A percentile compares a stretch with the other conserved stretches of the same genome.
Conservation (phyloP, 1,284 basidiomycete genomes). For the Cryptococcus amylolentus region DNA sequence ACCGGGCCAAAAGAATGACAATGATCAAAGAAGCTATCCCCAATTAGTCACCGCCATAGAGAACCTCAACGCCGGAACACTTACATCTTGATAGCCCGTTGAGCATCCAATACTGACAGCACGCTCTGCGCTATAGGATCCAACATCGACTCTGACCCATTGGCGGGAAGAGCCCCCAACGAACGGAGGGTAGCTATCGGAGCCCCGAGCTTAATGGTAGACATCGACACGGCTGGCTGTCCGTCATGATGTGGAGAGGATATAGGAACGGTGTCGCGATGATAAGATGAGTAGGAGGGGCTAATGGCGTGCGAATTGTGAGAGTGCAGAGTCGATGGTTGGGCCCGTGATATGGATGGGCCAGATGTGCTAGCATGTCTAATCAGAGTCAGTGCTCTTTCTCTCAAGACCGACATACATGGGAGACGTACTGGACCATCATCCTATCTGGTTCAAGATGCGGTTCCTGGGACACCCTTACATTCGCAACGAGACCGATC, state of each 20-base stretch:
- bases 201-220: background rate
- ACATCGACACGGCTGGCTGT: background rate
- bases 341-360: background rate
- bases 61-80: background rate
- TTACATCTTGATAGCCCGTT: slow-evolving; percentile 1
- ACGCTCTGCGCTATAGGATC: slow-evolving; percentile 1
- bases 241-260: too few species aligned
- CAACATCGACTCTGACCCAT: background rate
- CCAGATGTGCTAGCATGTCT: background rate
- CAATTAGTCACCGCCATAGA: background rate
- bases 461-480: too few species aligned
- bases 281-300: too few species aligned
- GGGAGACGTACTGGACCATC: too few species aligned
- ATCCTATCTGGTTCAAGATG: too few species aligned
- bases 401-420: too few species aligned
- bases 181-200: slow-evolving; percentile 5
- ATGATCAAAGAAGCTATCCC: slow-evolving; percentile 5
- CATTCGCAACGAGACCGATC: too few species aligned
- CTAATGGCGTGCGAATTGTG: background rate
- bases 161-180: slow-evolving; percentile 1
- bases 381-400: background rate
- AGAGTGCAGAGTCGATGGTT: background rate
- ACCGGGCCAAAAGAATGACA: slow-evolving; percentile 1
- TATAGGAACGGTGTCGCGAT: too few species aligned
- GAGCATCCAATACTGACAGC: background rate